A percentile compares a stretch with the other conserved stretches of the same genome.
Evolutionary conservation across 495 filamentous ascomycete genomes (phyloP).

Genomic region (Tuber brumale): DNA sequence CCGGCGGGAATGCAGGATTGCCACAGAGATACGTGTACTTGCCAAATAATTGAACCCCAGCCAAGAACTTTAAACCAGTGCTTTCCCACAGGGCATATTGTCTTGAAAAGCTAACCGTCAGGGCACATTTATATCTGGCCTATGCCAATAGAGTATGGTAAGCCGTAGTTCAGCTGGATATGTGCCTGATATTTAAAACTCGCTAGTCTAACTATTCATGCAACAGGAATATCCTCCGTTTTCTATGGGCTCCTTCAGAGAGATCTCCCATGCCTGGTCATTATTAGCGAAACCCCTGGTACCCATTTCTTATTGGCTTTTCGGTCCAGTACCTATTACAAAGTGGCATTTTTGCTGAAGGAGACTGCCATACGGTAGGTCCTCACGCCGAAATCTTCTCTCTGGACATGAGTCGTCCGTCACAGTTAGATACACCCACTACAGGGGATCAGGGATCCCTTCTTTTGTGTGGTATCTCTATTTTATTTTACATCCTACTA

Average conservation of each 20-base stretch:
- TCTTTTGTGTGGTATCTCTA: background rate
- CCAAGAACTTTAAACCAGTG: background rate
- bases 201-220: background rate
- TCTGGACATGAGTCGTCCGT: background rate
- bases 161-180: background rate
- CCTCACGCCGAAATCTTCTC: background rate
- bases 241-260: background rate
- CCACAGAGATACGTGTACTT: constrained; percentile 1
- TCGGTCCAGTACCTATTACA: background rate
- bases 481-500: background rate
- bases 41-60: background rate
- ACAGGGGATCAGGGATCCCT: background rate
- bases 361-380: background rate
- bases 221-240: background rate
- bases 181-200: background rate
- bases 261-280: background rate
- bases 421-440: background rate
- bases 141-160: background rate
- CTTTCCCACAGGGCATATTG: background rate
- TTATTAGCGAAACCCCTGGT: background rate
- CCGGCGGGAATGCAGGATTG: background rate
- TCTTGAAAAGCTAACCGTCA: background rate
- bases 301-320: background rate
- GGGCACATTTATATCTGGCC: background rate
- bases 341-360: background rate